phyloP scores from a whole-genome alignment of 176 grass and related monocot species.

The Aegilops speltoides region DNA sequence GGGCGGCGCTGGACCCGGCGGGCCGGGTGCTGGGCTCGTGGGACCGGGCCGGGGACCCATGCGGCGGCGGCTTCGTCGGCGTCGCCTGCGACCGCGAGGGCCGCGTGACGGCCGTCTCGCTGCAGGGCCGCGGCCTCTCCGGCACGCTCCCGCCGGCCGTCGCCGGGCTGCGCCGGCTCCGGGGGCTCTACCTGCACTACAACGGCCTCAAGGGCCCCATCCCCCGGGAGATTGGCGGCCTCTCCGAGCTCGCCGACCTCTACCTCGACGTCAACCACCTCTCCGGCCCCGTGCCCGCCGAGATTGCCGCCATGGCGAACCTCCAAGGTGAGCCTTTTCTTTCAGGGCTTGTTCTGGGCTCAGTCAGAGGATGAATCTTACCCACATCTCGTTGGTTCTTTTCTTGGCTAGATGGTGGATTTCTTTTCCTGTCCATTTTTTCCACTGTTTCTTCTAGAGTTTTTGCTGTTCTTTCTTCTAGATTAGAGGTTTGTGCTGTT shows the following conservation, averaged over 20 bases:
- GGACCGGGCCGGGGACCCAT: slow-evolving; percentile 49
- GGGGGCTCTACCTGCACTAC: slow-evolving; percentile 94
- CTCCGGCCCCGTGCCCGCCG: slow-evolving; percentile 55
- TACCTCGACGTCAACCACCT: slow-evolving; percentile 91
- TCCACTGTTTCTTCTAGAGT: not conserved
- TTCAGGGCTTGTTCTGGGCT: not conserved
- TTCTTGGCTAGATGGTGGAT: not conserved
- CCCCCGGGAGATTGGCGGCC: slow-evolving; percentile 68
- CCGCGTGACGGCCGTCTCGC: slow-evolving; percentile 62
- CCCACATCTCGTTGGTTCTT: not conserved
- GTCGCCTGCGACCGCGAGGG: slow-evolving; percentile 67
- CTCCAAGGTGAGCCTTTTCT: slow-evolving; percentile 72
- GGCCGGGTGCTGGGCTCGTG: slow-evolving; percentile 66
- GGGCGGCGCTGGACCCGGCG: slow-evolving; percentile 53
- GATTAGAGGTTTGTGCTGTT: not conserved
- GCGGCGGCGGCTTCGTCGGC: slow-evolving; percentile 57
- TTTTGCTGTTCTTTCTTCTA: not conserved
- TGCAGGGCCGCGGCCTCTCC: slow-evolving; percentile 80
- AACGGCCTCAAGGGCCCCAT: slow-evolving; percentile 73
- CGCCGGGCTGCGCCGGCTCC: slow-evolving; percentile 54
- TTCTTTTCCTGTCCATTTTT: not conserved
- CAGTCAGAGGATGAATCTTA: not conserved
- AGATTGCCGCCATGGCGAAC: slow-evolving; percentile 55
- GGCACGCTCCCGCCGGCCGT: slow-evolving; percentile 70
- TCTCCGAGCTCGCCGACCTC: slow-evolving; percentile 67